Evolutionary conservation across 139 green algal genomes (phyloP).

Genomic region (Tetraselmis chui): DNA sequence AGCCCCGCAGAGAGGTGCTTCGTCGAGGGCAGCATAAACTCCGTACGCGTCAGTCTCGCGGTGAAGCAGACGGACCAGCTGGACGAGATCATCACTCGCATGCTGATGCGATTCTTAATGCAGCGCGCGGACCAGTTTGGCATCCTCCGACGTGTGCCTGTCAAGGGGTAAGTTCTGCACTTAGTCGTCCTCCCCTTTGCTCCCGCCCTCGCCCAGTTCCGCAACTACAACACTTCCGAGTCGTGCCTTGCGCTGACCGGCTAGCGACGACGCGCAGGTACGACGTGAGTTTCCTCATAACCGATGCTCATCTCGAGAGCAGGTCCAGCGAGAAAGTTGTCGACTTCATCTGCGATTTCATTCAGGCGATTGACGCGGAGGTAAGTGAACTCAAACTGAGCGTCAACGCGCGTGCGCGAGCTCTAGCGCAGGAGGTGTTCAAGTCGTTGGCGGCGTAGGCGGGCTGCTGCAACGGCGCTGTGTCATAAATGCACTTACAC

Average conservation of each 20-base stretch:
- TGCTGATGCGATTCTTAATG: conserved; percentile 51
- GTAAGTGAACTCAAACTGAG: conserved; percentile 57
- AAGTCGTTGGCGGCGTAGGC: conserved; percentile 23
- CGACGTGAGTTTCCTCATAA: conserved; percentile 65
- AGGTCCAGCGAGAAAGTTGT: conserved; percentile 36
- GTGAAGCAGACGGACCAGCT: conserved; percentile 38
- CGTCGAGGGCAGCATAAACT: conserved; percentile 59
- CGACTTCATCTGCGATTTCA: conserved; percentile 58
- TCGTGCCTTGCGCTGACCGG: too few species aligned
- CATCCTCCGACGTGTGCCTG: conserved; percentile 40
- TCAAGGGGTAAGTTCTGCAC: conserved; percentile 36
- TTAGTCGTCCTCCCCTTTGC: too few species aligned
- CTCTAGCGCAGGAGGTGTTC: conserved; percentile 35
- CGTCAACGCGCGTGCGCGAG: conserved; percentile 33
- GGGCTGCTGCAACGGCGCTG: too few species aligned
- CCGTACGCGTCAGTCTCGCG: conserved; percentile 47
- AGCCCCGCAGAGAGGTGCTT: conserved; percentile 42
- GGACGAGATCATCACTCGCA: conserved; percentile 45
- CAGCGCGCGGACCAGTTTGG: conserved; percentile 53
- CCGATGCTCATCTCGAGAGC: conserved; percentile 37
- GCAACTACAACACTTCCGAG: too few species aligned
- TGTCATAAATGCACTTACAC: too few species aligned
- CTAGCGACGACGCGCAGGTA: too few species aligned
- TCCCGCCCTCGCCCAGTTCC: too few species aligned
- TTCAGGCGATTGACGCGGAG: conserved; percentile 55